These are phyloP conservation scores for Passalora sequoiae DNA, from an alignment of 2,329 filamentous ascomycete species.

Conservation along the genomic window DNA sequence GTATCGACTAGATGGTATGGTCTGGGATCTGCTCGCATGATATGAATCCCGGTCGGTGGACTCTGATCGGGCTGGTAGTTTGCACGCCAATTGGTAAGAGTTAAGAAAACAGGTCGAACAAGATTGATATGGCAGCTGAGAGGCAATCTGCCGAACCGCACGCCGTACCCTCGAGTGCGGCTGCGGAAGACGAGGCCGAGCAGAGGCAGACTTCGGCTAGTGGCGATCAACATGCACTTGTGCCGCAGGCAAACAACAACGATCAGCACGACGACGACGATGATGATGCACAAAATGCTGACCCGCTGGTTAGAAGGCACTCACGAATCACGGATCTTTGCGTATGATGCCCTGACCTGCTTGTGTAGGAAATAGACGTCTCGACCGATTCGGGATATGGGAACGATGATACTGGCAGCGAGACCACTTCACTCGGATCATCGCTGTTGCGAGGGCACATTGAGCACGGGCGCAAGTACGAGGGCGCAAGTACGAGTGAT, in stretches of 20 bases:
- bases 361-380: constrained; percentile 10
- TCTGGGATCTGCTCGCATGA: too few species aligned
- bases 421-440: constrained; percentile 15
- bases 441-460: constrained; percentile 15
- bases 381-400: constrained; percentile 13
- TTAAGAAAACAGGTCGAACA: too few species aligned
- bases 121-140: constrained; percentile 3
- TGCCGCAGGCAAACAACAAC: not conserved
- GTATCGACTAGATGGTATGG: too few species aligned
- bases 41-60: too few species aligned
- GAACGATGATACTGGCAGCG: constrained; percentile 13
- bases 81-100: not conserved
- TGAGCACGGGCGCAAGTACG: constrained; percentile 19
- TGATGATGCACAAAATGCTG: not conserved
- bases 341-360: too few species aligned
- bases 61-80: not conserved
- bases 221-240: not conserved
- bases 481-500: too few species aligned
- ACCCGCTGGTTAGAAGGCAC: not conserved
- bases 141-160: not conserved
- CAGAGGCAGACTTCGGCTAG: not conserved
- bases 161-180: not conserved
- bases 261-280: not conserved
- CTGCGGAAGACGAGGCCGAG: not conserved
- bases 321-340: not conserved